These are phyloP conservation scores for Neolentinus lepideus DNA, from an alignment of 1,284 basidiomycete genomes.

Conservation along the genomic window DNA sequence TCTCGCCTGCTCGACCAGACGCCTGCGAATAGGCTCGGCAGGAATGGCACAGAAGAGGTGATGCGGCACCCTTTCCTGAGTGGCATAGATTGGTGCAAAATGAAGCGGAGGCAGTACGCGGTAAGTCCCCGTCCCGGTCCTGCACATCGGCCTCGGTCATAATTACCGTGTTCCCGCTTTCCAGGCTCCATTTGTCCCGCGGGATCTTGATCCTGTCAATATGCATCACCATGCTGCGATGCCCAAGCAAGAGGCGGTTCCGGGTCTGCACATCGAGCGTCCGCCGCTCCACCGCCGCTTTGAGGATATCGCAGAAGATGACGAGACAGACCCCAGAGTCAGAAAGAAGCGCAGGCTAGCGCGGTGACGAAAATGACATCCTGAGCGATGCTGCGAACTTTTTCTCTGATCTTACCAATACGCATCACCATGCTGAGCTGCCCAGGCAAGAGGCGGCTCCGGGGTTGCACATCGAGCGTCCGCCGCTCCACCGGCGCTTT, in stretches of 20 bases:
- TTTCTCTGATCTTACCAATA: no score
- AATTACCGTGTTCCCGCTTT: background rate
- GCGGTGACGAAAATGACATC: no score
- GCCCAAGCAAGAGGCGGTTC: background rate
- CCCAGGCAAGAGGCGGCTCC: no score
- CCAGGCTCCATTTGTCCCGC: background rate
- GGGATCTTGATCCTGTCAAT: background rate
- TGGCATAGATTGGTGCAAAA: background rate
- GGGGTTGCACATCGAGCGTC: no score
- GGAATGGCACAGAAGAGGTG: constrained; percentile 18
- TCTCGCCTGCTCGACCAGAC: constrained; percentile 29
- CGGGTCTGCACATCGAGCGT: background rate
- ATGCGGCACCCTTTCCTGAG: background rate
- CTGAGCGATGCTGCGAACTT: no score
- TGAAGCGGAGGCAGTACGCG: background rate
- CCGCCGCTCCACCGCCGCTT: background rate
- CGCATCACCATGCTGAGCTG: no score
- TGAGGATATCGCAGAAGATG: background rate
- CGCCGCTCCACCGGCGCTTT: no score
- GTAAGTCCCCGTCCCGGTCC: background rate
- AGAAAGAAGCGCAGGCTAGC: no score
- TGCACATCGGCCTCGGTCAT: no score
- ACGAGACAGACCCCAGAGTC: no score
- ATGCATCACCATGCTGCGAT: background rate
- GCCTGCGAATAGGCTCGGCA: constrained; percentile 31